Evolutionary conservation across 2,329 filamentous ascomycete genomes (phyloP), one percentile per base, ranked within the genome.

Genomic region (Hypoxylon sp.): DNA sequence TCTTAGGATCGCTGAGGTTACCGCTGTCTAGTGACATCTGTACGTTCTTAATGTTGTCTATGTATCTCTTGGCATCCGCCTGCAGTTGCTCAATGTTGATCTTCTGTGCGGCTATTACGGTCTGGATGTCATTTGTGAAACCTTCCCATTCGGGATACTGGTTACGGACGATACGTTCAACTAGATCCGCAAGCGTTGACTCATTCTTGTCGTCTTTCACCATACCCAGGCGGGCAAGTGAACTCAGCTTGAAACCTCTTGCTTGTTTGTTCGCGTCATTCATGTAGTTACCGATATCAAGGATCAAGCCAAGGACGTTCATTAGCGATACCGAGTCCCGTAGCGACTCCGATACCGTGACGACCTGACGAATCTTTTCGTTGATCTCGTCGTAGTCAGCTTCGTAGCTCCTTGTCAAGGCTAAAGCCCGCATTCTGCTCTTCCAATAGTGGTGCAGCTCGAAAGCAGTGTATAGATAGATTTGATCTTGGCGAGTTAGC

Each of bases 281-380:
- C 96, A 99, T 99, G 86, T 97, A 99, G 81, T 99, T 99, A 80
- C 96, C 96, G 76, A 99, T 97, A 79, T 98, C 95, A 75, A 99
- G 84, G 80, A 99, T 99, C 68, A 98, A 86, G 65, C 95, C 94
- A 62, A 99, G 88, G 50, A 99, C 94, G 72, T 97, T 98, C 91
- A 98, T 97, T 75, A 99, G 83, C 25, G 93, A 92, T 25, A 97
- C 93, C 1, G 94, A 98, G 77, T 97, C 94, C 51, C 95, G 89
- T 60, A 99, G 83, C 9, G 93, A 92, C 81, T 98, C 95, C 3
- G 94, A 95, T 7, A 97, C 94, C 30, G 84, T 83, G 36, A 97
- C 92, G n/a, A 99, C 89, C 67, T 96, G 90, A 71, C 91, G 90
- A 66, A 98, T 88, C 82, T 96, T 97, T 45, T 87, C 84, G 10